phyloP scores from a whole-genome alignment of 345 rosid genomes.

The Gossypium thurberi region DNA sequence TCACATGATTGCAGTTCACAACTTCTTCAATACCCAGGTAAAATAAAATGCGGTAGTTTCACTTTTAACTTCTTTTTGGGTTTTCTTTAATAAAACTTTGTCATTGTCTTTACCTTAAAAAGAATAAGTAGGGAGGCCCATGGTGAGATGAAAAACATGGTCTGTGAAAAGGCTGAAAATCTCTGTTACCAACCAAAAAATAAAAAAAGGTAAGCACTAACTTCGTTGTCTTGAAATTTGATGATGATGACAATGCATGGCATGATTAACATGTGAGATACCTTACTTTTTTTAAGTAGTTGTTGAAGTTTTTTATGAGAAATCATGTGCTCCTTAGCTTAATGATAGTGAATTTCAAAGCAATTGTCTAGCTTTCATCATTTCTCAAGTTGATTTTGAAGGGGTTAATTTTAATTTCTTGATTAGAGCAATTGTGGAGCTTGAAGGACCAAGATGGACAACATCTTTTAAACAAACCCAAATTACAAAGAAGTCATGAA shows the following conservation, averaged over 20 bases:
- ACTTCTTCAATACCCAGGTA: slow-evolving; percentile 48
- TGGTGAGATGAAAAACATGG: neutral
- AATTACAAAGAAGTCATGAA: too few species aligned
- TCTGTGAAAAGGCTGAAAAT: neutral
- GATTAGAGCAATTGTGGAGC: neutral
- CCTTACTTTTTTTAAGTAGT: neutral
- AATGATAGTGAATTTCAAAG: too few species aligned
- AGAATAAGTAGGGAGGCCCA: neutral
- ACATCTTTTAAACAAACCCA: neutral
- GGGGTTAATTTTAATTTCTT: too few species aligned
- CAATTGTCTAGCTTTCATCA: neutral
- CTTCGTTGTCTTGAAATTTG: neutral
- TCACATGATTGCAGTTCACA: slow-evolving; percentile 79
- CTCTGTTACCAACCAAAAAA: neutral
- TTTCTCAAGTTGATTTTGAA: too few species aligned
- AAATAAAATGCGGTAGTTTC: neutral
- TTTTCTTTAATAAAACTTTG: neutral
- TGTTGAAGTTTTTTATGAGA: neutral
- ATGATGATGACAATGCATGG: neutral
- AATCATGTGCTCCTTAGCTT: neutral
- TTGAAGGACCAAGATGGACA: neutral
- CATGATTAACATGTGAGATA: neutral
- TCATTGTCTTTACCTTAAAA: neutral
- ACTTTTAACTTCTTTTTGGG: neutral
- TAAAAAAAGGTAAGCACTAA: neutral